A percentile compares a stretch with the other conserved stretches of the same genome.
phyloP scores from a whole-genome alignment of 2,329 filamentous ascomycete species.

The Colletotrichum coccodes region DNA sequence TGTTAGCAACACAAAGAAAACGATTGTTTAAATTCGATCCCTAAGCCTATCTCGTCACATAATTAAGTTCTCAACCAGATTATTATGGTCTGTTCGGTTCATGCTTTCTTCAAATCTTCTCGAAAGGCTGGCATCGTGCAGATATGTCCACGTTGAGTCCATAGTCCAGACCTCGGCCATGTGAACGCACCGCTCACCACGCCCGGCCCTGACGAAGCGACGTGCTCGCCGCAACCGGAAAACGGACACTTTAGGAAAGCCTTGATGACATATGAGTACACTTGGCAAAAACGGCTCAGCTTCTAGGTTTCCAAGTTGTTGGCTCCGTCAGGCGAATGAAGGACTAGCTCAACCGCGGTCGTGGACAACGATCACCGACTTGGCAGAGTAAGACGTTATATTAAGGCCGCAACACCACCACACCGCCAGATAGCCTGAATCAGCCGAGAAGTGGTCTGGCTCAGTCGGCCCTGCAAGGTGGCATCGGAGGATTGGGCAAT shows the following conservation, averaged over 20 bases:
- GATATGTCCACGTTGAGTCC: no score
- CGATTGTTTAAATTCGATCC: no score
- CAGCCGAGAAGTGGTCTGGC: not conserved
- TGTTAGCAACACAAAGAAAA: no score
- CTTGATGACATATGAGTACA: not conserved
- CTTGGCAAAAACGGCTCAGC: not conserved
- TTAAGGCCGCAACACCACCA: conserved; percentile 7
- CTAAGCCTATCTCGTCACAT: no score
- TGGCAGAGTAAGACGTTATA: not conserved
- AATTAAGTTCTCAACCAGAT: no score
- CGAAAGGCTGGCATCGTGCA: not conserved
- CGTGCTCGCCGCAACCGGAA: not conserved
- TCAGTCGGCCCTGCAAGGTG: not conserved
- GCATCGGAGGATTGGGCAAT: conserved; percentile 14
- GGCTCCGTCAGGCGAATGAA: not conserved
- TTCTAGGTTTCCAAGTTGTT: not conserved
- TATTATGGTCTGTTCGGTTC: no score
- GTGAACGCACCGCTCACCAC: no score
- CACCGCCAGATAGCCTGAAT: conserved; percentile 1
- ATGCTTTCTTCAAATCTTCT: no score
- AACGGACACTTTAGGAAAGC: not conserved
- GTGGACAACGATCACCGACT: not conserved
- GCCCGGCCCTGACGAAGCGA: not conserved
- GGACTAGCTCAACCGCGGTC: not conserved
- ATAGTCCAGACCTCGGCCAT: not conserved